Evolutionary conservation across 129 eudicot species (phyloP), one percentile per base, ranked within the genome.

Genomic region (Erigeron canadensis): DNA sequence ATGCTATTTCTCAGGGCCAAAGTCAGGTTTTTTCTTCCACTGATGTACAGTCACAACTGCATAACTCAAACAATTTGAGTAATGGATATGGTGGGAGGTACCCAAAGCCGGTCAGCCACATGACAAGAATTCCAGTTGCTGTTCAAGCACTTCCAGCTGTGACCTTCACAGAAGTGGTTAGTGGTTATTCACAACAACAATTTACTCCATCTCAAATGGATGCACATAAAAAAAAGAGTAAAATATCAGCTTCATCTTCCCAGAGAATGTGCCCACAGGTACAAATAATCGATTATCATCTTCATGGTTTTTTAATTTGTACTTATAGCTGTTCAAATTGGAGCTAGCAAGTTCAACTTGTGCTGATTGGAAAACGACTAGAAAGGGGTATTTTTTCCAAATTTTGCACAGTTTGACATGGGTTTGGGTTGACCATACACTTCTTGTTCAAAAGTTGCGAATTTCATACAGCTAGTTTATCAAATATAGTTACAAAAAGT

Each of bases 1-100:
- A 67, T 60, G 74, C 76, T 76, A 50, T 42, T 73, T 65, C 73
- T 45, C 79, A 75, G 19, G 48, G 64, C 60, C 84, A 56, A 51
- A 79, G 55, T 66, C 83, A 78, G 55, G 17, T 63, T 19, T 40
- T 82, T 81, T 54, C 77, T 78, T 74, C 65, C 85, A 62, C 81
- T 80, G n/a, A 41, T 78, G 34, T 69, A 42, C 70, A 47, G 68
- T 41, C 70, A 69, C 23, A 83, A 67, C 87, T 74, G 77, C 69
- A 37, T 55, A 72, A 55, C 71, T 45, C 84, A 63, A 45, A 54
- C 54, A 47, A 19, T 45, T 28, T 21, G 48, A 47, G n/a, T 63
- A 81, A 69, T 70, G 92, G 79, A 63, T 78, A 75, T 79, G 86
- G 78, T 82, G 87, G 77, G 43, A 77, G 86, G 76, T 58, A 71